Base-by-base conservation (phyloP, 2,329 filamentous ascomycete species). In the Claviceps purpurea region DNA sequence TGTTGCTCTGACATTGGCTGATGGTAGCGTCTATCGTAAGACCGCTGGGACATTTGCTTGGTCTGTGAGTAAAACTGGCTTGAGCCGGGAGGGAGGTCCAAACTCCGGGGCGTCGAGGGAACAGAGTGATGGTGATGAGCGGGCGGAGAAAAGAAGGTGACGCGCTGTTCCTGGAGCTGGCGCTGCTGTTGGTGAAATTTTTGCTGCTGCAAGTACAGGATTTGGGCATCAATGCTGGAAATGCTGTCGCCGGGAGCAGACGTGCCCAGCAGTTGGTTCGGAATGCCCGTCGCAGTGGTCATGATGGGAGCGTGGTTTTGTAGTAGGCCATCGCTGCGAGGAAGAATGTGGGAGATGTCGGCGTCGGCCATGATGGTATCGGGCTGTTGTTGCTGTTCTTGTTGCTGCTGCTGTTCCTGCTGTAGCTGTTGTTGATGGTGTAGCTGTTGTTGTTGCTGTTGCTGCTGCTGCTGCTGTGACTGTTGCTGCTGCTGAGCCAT, bases 41-140 rank as follows among this genome's bases (percentile, higher is more conserved):
- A 74, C 41, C 82, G 77, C 47, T 80, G 76, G 63, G 60, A 65
- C 49, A 66, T 65, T 51, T 74, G 72, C 52, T 78, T 74, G 41
- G 80, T 72, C 45, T 78, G 75, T 51, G 79, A 65, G 62, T 83
- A 89, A 58, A 74, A 82, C 52, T 79, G 78, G 60, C 65, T 60
- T 50, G 62, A 77, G 57, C 70, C 79, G 61, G 71, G 78, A 65
- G 85, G 82, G 68, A 91, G 79, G 62, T 91, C 86, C 26, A 89
- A 75, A 63, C 87, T 91, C 64, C 86, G 87, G 0, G 87, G 87
- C 14, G 87, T 93, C 2, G 86, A 86, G 5, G 87, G 87, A 7
- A 89, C 78, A 50, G 85, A 81, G 54, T 76, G 73, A 56, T 74
- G 76, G 54, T 78, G 75, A 34, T 34, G 30, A 34, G 30, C 11